Conservation (phyloP, 495 filamentous ascomycete species). For the Tuber brumale region DNA sequence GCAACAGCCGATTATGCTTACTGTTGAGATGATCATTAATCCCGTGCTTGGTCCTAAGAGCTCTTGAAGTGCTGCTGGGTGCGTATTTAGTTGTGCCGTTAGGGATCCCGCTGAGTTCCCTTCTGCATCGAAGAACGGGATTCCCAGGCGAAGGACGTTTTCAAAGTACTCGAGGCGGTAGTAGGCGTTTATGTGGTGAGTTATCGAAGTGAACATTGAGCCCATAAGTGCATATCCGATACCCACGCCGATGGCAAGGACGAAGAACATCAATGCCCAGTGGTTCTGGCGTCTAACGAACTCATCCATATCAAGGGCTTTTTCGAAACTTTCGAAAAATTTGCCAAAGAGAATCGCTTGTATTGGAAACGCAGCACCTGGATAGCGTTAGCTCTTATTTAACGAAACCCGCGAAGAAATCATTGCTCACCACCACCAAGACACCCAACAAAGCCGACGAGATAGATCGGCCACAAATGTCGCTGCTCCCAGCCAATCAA, state of each 20-base stretch:
- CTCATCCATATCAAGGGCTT: constrained; percentile 22
- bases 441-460: constrained; percentile 19
- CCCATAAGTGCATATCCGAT: constrained; percentile 47
- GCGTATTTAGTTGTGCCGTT: constrained; percentile 52
- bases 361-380: constrained; percentile 42
- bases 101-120: constrained; percentile 60
- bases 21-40: constrained; percentile 48
- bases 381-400: constrained; percentile 7
- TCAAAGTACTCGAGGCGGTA: constrained; percentile 48
- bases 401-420: background rate
- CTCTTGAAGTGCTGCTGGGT: constrained; percentile 59
- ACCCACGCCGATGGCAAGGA: constrained; percentile 46
- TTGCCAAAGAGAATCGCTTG: constrained; percentile 43
- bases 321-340: constrained; percentile 40
- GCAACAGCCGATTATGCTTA: constrained; percentile 51
- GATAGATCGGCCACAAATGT: constrained; percentile 25
- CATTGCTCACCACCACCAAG: constrained; percentile 23
- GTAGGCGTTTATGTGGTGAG: constrained; percentile 22
- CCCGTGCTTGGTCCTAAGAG: constrained; percentile 55
- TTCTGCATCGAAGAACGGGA: constrained; percentile 58
- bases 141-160: constrained; percentile 44
- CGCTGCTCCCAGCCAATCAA: constrained; percentile 31
- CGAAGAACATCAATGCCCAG: constrained; percentile 54
- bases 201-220: constrained; percentile 28
- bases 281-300: constrained; percentile 47